These are phyloP conservation scores for Trichosporon sp. DNA, from an alignment of 1,284 basidiomycete genomes.

Conservation along the genomic window DNA sequence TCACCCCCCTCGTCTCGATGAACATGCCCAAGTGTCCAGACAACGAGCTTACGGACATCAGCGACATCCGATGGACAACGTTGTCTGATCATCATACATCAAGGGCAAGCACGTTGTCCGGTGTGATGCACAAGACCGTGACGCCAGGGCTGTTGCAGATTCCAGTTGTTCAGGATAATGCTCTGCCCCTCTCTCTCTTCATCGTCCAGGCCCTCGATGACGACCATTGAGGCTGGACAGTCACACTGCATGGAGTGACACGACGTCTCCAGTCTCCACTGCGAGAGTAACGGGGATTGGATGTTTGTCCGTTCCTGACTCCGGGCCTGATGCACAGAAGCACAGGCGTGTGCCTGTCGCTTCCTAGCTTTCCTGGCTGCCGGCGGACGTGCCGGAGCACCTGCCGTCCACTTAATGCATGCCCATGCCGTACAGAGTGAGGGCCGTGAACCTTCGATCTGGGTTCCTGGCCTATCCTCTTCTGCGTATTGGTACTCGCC, in stretches of 20 bases:
- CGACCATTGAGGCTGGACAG: background rate
- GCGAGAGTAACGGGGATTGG: background rate
- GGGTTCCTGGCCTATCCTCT: background rate
- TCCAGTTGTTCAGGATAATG: background rate
- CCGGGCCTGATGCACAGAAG: constrained; percentile 11
- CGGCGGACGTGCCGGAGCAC: background rate
- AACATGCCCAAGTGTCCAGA: background rate
- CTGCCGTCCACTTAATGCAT: too few species aligned
- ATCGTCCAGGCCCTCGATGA: background rate
- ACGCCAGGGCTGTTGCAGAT: background rate
- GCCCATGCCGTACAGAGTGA: background rate
- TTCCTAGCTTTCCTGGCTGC: background rate
- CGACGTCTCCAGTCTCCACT: background rate
- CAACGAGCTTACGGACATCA: background rate
- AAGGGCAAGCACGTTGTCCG: background rate
- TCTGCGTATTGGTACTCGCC: too few species aligned
- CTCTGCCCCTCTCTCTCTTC: background rate
- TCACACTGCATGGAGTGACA: background rate
- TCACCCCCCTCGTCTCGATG: background rate
- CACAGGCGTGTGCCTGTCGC: constrained; percentile 3
- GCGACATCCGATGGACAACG: background rate
- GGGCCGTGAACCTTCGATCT: constrained; percentile 1
- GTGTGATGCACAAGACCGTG: background rate
- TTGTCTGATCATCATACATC: constrained; percentile 2
- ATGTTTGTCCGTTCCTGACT: background rate